Conservation (phyloP, 352 stramenopile species). For the Thraustochytrium sp. region DNA sequence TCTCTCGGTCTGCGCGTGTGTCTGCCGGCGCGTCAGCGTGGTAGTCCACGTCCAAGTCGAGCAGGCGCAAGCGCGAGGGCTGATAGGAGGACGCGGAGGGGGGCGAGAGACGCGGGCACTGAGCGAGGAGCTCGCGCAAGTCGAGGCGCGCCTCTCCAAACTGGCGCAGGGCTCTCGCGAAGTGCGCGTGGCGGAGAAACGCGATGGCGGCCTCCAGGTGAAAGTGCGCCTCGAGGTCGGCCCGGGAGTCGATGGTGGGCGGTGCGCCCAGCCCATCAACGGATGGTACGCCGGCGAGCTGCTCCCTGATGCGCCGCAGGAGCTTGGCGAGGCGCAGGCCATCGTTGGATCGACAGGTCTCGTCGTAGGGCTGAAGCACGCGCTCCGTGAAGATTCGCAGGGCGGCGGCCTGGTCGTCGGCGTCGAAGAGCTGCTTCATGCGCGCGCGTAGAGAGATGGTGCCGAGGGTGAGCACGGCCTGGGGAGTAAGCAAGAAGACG, state of each 20-base stretch:
- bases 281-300: background rate
- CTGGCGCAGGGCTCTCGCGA: background rate
- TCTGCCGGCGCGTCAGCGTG: too few species aligned
- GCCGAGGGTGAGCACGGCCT: background rate
- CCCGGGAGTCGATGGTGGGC: background rate
- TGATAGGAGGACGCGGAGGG: background rate
- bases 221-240: background rate
- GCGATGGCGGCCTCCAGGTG: background rate
- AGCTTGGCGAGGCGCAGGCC: background rate
- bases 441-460: background rate
- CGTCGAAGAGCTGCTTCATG: conserved; percentile 29
- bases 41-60: background rate
- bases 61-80: background rate
- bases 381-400: background rate
- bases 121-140: background rate
- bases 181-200: background rate
- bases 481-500: background rate
- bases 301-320: background rate
- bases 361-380: background rate
- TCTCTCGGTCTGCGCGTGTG: background rate
- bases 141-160: background rate
- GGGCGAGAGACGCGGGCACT: background rate
- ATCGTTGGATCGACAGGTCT: background rate
- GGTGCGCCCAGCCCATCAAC: background rate
- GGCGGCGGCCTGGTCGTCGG: background rate